Evolutionary conservation across 148 eudicot genomes (phyloP), one percentile per base, ranked within the genome.

Genomic region (Camellia granthamiana): DNA sequence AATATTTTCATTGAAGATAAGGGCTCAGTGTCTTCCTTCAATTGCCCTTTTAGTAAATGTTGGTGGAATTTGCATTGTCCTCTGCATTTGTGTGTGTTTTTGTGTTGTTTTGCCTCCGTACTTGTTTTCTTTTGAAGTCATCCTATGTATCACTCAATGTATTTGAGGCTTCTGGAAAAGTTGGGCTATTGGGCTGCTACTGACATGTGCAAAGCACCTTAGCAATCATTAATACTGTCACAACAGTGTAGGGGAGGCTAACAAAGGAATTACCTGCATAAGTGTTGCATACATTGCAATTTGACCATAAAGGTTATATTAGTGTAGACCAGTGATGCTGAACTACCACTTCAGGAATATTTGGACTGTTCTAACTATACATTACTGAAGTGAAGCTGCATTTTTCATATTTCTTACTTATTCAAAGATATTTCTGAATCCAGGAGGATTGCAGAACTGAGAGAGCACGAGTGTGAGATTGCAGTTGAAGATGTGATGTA

Each of bases 381-480:
- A 19, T 46, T 42, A 59, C n/a, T 5, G 14, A 59, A 43, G 52
- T 21, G 78, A 76, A 18, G 55, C 38, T 59, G 67, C 13, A 47
- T 75, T 4, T 42, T 43, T 63, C 54, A n/a, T 19, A 3, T 15
- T 7, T 54, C 46, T 81, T 49, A 70, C 81, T 63, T 30, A 73
- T 69, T 58, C 54, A 4, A 61, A 43, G 46, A 43, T 64, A 41
- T 47, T 18, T 67, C n/a, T 70, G 66, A 69, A 23, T 54, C 43
- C 89, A 96, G 99, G 97, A 93, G 98, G 84, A 96, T 93, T 73
- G 92, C 95, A 0, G 88, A 92, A 80, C 80, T 93, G 78, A 96
- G 83, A 84, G 89, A 88, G 72, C 76, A 52, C 3, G 98, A 92
- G 72, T 90, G 90, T 73, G 86, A 83, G 77, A 67, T 83, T 56